Percentiles rank a stretch among this genome's conserved stretches.
Conservation (phyloP, 257 asterid genomes). For the Haberlea rhodopensis region DNA sequence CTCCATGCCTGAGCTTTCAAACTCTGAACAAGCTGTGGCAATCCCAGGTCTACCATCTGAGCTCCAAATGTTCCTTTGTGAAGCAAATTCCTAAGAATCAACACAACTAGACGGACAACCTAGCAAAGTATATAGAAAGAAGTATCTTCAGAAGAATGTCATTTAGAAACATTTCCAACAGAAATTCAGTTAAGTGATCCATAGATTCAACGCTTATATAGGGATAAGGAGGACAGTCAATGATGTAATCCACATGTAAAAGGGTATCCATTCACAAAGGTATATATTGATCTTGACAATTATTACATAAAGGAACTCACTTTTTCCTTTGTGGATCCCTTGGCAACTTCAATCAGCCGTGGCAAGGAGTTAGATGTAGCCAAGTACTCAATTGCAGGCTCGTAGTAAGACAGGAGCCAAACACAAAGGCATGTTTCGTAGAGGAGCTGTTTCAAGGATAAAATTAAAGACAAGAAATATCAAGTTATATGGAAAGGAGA, state of each 20-base stretch:
- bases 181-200: conserved; percentile 14
- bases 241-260: conserved; percentile 18
- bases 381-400: conserved; percentile 80
- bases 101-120: conserved; percentile 89
- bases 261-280: conserved; percentile 19
- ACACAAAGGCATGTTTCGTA: conserved; percentile 86
- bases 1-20: conserved; percentile 97
- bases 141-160: neutral
- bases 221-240: conserved; percentile 17
- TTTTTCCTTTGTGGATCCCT: conserved; percentile 91
- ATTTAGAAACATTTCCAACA: neutral
- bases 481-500: conserved; percentile 5
- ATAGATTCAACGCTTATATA: conserved; percentile 17
- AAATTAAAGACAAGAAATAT: conserved; percentile 16
- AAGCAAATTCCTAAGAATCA: conserved; percentile 83
- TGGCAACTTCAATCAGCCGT: conserved; percentile 70
- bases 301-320: conserved; percentile 35
- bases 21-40: conserved; percentile 79
- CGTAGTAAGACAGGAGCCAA: conserved; percentile 90
- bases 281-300: conserved; percentile 7
- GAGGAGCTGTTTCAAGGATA: conserved; percentile 63
- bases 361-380: conserved; percentile 74
- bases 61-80: conserved; percentile 76
- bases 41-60: conserved; percentile 77
- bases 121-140: conserved; percentile 31